Evolutionary conservation across 108 stramenopile species (phyloP).

Genomic region (Discostella pseudostelligera): DNA sequence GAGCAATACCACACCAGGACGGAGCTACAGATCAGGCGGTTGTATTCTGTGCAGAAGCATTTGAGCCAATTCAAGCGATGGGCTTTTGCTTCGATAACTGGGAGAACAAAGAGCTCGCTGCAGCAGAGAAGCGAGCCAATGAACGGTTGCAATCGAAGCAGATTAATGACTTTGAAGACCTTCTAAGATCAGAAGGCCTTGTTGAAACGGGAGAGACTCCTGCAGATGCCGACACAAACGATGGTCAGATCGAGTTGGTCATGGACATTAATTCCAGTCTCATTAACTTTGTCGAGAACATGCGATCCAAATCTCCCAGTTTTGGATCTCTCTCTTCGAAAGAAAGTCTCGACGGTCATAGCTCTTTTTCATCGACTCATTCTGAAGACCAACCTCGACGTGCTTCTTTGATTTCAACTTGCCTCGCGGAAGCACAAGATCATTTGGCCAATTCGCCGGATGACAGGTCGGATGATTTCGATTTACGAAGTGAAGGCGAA

Average conservation of each 20-base stretch:
- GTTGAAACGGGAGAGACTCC: not conserved
- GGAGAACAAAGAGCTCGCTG: no score
- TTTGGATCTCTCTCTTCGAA: conserved; percentile 1
- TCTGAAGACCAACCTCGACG: not conserved
- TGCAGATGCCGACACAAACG: not conserved
- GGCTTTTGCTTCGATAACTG: no score
- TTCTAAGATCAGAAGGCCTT: not conserved
- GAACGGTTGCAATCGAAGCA: not conserved
- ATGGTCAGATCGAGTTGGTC: not conserved
- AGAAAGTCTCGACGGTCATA: not conserved
- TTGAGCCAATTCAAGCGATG: no score
- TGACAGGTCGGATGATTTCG: not conserved
- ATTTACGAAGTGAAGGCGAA: not conserved
- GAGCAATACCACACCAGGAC: no score
- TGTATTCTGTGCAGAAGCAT: no score
- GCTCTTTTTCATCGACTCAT: not conserved
- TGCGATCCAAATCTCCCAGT: not conserved
- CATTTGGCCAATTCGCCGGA: not conserved
- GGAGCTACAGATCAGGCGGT: no score
- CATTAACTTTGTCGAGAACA: not conserved
- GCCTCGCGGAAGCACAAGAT: not conserved
- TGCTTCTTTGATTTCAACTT: not conserved
- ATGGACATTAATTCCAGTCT: not conserved
- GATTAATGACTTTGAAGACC: conserved; percentile 1
- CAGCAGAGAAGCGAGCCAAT: not conserved